Base-by-base conservation (phyloP, 192 early-diverging fungal species). In the Dimargaris cristalligena region DNA sequence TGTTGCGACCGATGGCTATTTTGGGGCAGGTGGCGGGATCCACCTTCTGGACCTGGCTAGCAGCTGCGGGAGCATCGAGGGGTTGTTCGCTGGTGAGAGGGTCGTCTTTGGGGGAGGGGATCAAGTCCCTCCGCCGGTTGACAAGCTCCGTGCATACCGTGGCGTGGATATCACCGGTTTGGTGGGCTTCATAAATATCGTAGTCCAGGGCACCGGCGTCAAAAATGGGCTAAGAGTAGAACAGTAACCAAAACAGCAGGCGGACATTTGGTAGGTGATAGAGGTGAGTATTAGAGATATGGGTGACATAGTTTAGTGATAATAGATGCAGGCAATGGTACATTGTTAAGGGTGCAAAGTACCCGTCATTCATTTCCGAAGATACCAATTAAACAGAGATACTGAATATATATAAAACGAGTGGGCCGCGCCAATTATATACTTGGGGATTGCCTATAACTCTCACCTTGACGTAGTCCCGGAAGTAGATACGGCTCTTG, bases 401-500 rank as follows among this genome's bases (percentile, higher is more conserved):
- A n/a, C n/a, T n/a, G n/a, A n/a, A n/a, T 44, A 2, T 13, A 45
- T 45, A 25, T 8, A 31, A 64, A 35, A 31, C 46, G 61, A 60
- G 54, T 44, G 20, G 48, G 18, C 11, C 31, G 22, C 30, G 14
- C 23, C 23, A 33, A 8, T 14, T 20, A 23, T 23, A 4, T 38
- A 46, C 22, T 49, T 10, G n/a, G 18, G 2, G 8, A 49, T 13
- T 23, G 55, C 23, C 4, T 35, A 59, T 3, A 9, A 20, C 13
- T 33, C 23, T 61, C 68, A 72, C 71, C 63, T 74, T 74, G 47
- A 74, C 65, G 52, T 71, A 74, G 34, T 68, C 63, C 28, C 66
- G 49, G 33, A 74, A 74, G 64, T 65, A 74, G 11, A 62, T 46
- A 34, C 72, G 63, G 50, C 69, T 74, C 62, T 74, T 74, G 41